Evolutionary conservation across 1,139 yeast genomes (phyloP).

Genomic region (Blastobotrys indianensis): DNA sequence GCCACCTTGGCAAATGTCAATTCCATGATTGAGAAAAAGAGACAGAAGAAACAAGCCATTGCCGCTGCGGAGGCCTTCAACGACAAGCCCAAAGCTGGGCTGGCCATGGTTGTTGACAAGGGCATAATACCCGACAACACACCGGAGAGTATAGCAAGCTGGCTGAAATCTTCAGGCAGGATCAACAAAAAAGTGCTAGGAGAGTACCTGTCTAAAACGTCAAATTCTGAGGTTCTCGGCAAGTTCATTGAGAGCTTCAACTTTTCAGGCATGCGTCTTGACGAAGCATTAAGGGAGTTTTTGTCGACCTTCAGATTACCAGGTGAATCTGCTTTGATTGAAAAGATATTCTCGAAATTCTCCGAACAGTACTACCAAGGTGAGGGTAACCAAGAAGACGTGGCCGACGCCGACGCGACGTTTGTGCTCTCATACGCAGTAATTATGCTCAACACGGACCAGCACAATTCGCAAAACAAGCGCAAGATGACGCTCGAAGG

Average conservation of each 20-base stretch:
- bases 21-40: conserved; percentile 38
- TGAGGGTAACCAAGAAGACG: conserved; percentile 28
- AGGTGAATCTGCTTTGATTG: conserved; percentile 96
- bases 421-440: conserved; percentile 90
- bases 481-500: conserved; percentile 84
- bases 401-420: conserved; percentile 78
- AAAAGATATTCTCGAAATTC: conserved; percentile 80
- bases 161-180: conserved; percentile 72
- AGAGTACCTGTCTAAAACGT: conserved; percentile 74
- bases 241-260: conserved; percentile 69
- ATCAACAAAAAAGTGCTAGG: conserved; percentile 85
- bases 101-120: conserved; percentile 52
- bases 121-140: conserved; percentile 57
- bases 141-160: conserved; percentile 60
- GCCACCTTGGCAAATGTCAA: conserved; percentile 21
- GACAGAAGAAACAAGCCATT: conserved; percentile 65
- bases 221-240: conserved; percentile 53
- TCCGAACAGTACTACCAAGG: conserved; percentile 66
- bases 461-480: conserved; percentile 69
- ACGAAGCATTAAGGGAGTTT: conserved; percentile 82
- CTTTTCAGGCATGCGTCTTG: conserved; percentile 73
- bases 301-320: conserved; percentile 85
- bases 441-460: conserved; percentile 87
- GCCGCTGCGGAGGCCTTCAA: conserved; percentile 70
- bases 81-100: conserved; percentile 69